Evolutionary conservation across 148 eudicot species (phyloP).

Genomic region (Camellia japonica): DNA sequence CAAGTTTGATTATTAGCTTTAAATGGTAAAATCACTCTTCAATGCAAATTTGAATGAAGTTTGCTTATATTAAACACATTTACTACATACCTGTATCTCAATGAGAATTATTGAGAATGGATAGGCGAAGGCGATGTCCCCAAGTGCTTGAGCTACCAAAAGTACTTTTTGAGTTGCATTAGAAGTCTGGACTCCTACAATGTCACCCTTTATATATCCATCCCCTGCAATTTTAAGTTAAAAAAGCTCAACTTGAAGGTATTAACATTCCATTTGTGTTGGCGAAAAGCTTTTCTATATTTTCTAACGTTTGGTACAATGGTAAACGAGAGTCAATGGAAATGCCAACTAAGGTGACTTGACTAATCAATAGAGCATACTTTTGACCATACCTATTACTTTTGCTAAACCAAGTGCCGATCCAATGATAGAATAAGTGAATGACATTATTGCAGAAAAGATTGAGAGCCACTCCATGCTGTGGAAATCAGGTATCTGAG

Average conservation of each 20-base stretch:
- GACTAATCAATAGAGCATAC: neutral
- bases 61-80: too few species aligned
- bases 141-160: constrained; percentile 47
- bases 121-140: constrained; percentile 57
- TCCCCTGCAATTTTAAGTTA: constrained; percentile 29
- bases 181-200: constrained; percentile 37
- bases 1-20: too few species aligned
- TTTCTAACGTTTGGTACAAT: too few species aligned
- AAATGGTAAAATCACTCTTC: too few species aligned
- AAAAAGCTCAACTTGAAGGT: too few species aligned
- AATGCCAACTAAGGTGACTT: too few species aligned
- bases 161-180: constrained; percentile 33
- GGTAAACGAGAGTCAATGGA: too few species aligned
- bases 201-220: constrained; percentile 45
- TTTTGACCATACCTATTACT: constrained; percentile 41
- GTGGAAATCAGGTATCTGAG: constrained; percentile 67
- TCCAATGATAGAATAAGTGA: constrained; percentile 51
- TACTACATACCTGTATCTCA: constrained; percentile 31
- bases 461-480: constrained; percentile 66
- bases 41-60: too few species aligned
- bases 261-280: too few species aligned
- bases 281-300: too few species aligned
- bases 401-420: constrained; percentile 52
- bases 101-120: constrained; percentile 42
- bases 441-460: constrained; percentile 61